Base-by-base conservation (phyloP, 2,329 filamentous ascomycete species). In the Colletotrichum tabaci region DNA sequence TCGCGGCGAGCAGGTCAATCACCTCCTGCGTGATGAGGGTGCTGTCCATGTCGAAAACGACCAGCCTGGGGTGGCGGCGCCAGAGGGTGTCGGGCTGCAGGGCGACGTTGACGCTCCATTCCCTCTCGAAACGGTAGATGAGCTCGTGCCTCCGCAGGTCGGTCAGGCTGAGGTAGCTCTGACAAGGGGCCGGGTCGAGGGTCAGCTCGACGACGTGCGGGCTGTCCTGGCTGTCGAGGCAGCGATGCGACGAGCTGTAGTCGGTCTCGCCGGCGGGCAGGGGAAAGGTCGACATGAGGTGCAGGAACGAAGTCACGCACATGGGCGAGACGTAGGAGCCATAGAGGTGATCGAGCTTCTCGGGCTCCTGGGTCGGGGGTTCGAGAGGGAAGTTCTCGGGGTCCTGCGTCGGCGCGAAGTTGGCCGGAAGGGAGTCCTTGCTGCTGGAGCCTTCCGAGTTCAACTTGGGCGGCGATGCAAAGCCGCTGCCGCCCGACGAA, bases 41-140 rank as follows among this genome's bases (percentile, higher is more conserved):
- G 81, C 93, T 96, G 84, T 99, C 96, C 96, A 99, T 99, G 82
- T 99, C 96, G 79, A 99, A 99, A 42, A 98, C 94, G 4, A 96
- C 95, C 13, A 98, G 87, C 10, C 96, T 90, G 75, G 95, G 95
- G 82, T 97, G 90, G 38, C 92, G 89, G 70, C 94, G 87, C 86
- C 92, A 94, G 42, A 96, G 86, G 40, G 86, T 89, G 78, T 96
- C 93, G 50, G 82, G 82, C 81, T 97, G 94, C 73, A 97, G 86
- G 23, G 93, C 89, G 16, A 96, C 92, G 81, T 97, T 94, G 50
- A 96, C 92, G 77, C 95, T 95, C 94, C 94, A 97, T 80, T 96
- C 93, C 74, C 91, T 89, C 87, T 97, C 94, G 77, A 97, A 97
- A 21, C 91, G 88, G 84, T 93, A 94, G 71, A 97, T 91, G 71